phyloP scores from a whole-genome alignment of 2,329 filamentous ascomycete species.

The Phyllachora maydis region DNA sequence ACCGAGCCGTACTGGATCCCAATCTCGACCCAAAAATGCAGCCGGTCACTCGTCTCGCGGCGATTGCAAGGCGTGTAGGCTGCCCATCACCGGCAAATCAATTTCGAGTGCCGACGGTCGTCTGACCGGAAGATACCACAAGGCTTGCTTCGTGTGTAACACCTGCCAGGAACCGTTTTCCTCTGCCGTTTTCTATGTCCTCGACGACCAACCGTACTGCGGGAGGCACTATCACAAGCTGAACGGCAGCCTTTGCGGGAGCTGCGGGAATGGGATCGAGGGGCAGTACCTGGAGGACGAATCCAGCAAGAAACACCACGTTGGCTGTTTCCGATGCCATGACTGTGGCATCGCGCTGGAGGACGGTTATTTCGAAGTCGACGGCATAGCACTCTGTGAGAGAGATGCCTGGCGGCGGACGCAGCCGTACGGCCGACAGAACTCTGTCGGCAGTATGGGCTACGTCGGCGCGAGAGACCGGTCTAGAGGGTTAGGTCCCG shows the following conservation, averaged over 20 bases:
- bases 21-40: slow-evolving; percentile 1
- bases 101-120: slow-evolving; percentile 86
- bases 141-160: slow-evolving; percentile 79
- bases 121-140: slow-evolving; percentile 84
- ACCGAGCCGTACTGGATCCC: not conserved
- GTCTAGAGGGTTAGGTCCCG: no score
- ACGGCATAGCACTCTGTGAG: slow-evolving; percentile 66
- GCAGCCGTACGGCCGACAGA: slow-evolving; percentile 10
- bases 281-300: slow-evolving; percentile 84
- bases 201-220: slow-evolving; percentile 74
- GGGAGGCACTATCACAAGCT: slow-evolving; percentile 81
- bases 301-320: slow-evolving; percentile 59
- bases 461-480: no score
- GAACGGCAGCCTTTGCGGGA: slow-evolving; percentile 68
- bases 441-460: not conserved
- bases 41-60: slow-evolving; percentile 26
- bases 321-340: slow-evolving; percentile 66
- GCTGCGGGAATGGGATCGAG: slow-evolving; percentile 73
- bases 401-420: slow-evolving; percentile 50
- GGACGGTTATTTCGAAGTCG: slow-evolving; percentile 83
- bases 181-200: slow-evolving; percentile 83
- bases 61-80: slow-evolving; percentile 63
- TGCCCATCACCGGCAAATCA: slow-evolving; percentile 71
- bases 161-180: slow-evolving; percentile 66
- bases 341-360: slow-evolving; percentile 55